phyloP scores from a whole-genome alignment of 768 basidiomycete genomes.

The Psilocybe cyanescens region DNA sequence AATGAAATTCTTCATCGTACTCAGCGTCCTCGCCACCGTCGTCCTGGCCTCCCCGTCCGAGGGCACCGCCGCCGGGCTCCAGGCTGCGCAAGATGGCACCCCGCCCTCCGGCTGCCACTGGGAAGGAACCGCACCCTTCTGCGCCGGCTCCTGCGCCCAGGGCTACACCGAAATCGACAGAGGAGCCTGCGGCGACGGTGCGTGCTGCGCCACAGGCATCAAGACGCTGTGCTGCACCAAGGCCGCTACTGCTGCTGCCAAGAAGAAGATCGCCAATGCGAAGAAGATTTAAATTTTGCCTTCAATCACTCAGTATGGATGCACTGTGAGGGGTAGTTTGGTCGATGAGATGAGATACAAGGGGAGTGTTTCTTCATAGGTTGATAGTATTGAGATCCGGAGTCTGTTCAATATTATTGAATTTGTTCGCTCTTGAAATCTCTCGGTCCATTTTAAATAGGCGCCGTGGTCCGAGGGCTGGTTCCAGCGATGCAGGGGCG shows the following conservation, averaged over 20 bases:
- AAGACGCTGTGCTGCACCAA: constrained; percentile 1
- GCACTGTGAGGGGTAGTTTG: background rate
- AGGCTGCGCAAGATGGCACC: background rate
- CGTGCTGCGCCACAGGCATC: background rate
- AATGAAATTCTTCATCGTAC: background rate
- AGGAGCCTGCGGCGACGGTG: constrained; percentile 3
- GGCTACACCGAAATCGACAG: constrained; percentile 4
- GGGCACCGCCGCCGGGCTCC: background rate
- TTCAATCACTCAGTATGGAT: background rate
- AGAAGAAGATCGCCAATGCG: background rate
- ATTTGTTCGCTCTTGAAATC: too few relatives aligned
- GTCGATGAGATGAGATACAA: too few relatives aligned
- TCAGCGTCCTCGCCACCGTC: background rate
- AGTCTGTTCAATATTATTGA: too few relatives aligned
- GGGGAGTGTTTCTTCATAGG: too few relatives aligned
- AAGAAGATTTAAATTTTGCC: background rate
- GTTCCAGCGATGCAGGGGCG: too few relatives aligned
- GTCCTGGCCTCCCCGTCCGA: background rate
- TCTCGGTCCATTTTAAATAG: too few relatives aligned
- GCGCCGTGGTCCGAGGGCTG: too few relatives aligned
- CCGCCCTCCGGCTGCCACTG: background rate
- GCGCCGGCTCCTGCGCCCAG: background rate
- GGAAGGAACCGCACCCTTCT: constrained; percentile 3
- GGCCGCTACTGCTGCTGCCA: background rate
- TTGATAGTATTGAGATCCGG: too few relatives aligned